phyloP scores from a whole-genome alignment of 805 yeast genomes.

The Saccharomycopsis microspora region DNA sequence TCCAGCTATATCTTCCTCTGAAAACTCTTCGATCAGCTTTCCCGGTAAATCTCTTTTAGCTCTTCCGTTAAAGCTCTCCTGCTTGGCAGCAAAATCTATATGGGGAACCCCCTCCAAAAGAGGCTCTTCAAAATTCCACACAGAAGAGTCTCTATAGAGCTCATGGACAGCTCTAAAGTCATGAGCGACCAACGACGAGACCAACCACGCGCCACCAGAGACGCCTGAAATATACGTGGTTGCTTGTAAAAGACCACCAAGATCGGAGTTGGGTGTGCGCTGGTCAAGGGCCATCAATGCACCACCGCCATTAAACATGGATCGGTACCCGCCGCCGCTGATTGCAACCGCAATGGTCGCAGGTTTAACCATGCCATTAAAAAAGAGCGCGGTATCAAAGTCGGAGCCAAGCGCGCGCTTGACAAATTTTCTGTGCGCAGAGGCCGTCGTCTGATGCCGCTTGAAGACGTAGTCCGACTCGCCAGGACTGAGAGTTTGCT shows the following conservation, averaged over 20 bases:
- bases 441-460: constrained; percentile 1
- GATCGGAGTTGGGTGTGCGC: constrained; percentile 27
- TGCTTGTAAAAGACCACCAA: constrained; percentile 45
- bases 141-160: constrained; percentile 32
- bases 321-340: constrained; percentile 46
- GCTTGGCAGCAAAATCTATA: constrained; percentile 27
- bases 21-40: no score
- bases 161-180: constrained; percentile 52
- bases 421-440: constrained; percentile 5
- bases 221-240: constrained; percentile 50
- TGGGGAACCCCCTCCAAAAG: constrained; percentile 50
- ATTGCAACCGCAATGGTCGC: constrained; percentile 29
- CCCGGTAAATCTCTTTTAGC: no score
- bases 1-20: no score
- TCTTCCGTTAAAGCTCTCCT: constrained; percentile 3
- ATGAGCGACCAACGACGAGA: constrained; percentile 34
- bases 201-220: constrained; percentile 67
- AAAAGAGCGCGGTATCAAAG: constrained; percentile 7
- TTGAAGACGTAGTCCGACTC: constrained; percentile 1
- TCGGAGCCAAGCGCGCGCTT: constrained; percentile 2
- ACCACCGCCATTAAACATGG: constrained; percentile 53
- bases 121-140: constrained; percentile 26
- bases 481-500: constrained; percentile 6
- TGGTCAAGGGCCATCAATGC: constrained; percentile 38
- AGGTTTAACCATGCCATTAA: constrained; percentile 8